Percentiles rank a stretch among this genome's conserved stretches.
Conservation (phyloP, 2,329 filamentous ascomycete genomes). For the Fusarium sp. region DNA sequence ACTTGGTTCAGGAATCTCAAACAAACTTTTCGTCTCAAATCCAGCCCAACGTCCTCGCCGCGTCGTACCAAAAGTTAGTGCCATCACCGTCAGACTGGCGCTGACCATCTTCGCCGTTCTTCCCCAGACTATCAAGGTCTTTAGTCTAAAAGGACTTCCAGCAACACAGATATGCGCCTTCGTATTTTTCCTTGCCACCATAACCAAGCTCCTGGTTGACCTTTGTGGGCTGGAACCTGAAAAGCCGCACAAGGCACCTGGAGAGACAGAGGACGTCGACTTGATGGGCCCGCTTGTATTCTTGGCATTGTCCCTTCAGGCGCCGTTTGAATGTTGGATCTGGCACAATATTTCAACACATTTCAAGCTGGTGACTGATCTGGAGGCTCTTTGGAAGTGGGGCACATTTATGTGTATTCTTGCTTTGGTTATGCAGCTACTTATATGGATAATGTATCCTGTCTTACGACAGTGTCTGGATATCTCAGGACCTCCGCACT, state of each 20-base stretch:
- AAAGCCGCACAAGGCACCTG: fast-evolving
- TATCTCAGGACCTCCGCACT: background rate
- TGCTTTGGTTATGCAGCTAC: background rate
- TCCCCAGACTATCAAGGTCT: background rate
- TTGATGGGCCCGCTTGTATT: fast-evolving
- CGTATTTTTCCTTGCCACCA: background rate
- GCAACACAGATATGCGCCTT: slow-evolving; percentile 6
- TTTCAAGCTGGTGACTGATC: fast-evolving
- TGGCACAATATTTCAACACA: slow-evolving; percentile 5
- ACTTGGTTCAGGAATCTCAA: background rate
- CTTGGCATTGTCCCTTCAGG: background rate
- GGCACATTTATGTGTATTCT: fast-evolving
- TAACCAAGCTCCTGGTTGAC: slow-evolving; percentile 9
- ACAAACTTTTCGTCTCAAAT: fast-evolving
- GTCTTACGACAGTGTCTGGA: background rate
- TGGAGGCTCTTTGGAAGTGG: background rate
- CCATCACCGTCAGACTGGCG: background rate
- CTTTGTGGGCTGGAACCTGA: slow-evolving; percentile 6
- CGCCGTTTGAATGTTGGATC: slow-evolving; percentile 11
- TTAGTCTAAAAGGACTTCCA: slow-evolving; percentile 12
- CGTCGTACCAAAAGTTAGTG: background rate
- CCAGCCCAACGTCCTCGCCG: background rate
- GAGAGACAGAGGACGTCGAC: fast-evolving
- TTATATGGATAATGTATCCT: slow-evolving; percentile 4
- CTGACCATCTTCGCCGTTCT: background rate